phyloP scores from a whole-genome alignment of 257 asterid species.

The Solanum etuberosum region DNA sequence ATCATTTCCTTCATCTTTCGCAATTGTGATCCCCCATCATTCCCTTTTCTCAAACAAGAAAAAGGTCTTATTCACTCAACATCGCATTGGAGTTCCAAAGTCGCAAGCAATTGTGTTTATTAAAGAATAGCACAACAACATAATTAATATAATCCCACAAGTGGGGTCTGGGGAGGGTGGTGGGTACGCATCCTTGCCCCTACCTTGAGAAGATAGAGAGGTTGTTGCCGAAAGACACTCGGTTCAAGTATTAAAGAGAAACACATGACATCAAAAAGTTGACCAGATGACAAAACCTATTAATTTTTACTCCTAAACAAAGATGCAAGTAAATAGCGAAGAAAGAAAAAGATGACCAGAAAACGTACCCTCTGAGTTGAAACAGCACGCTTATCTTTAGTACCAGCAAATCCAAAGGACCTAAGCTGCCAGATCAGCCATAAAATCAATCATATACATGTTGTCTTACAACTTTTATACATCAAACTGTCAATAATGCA shows the following conservation, averaged over 20 bases:
- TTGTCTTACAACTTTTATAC: not conserved
- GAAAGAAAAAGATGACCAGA: not conserved
- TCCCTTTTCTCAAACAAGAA: not conserved
- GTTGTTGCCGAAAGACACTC: not conserved
- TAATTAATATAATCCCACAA: not conserved
- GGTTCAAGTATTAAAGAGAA: not conserved
- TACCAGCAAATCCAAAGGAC: slow-evolving; percentile 94
- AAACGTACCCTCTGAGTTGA: slow-evolving; percentile 81
- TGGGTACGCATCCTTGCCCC: not conserved
- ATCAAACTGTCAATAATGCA: not conserved
- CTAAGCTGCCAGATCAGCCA: slow-evolving; percentile 55
- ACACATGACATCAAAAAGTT: not conserved
- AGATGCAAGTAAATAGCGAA: not conserved
- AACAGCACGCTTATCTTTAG: slow-evolving; percentile 88
- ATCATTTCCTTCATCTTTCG: not conserved
- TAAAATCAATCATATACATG: not conserved
- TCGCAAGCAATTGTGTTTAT: not conserved
- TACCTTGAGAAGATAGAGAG: not conserved
- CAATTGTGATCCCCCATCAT: not conserved
- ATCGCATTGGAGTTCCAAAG: not conserved
- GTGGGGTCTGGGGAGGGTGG: not conserved
- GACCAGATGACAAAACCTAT: not conserved
- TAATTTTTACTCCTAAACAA: not conserved
- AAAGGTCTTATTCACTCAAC: not conserved
- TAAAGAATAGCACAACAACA: not conserved